phyloP scores from a whole-genome alignment of 73 alveolate species.

The Paramecium bursaria region DNA sequence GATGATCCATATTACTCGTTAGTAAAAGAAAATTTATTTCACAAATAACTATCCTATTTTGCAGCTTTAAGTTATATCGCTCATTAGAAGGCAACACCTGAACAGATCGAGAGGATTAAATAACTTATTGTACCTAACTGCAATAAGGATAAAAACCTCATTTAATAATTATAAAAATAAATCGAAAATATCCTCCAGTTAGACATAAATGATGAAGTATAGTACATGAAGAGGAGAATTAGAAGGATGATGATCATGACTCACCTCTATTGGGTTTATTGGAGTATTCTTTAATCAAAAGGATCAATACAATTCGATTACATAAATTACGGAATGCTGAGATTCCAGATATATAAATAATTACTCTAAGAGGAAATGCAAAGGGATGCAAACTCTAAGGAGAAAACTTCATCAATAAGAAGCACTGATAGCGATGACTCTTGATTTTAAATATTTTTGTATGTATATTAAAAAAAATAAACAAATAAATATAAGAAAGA shows the following conservation, averaged over 20 bases:
- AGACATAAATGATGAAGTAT: too few relatives aligned
- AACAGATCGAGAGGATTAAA: neutral
- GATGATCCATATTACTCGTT: conserved; percentile 10
- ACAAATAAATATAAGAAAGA: too few relatives aligned
- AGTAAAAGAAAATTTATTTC: conserved; percentile 29
- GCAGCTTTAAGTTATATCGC: conserved; percentile 34
- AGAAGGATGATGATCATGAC: conserved; percentile 41
- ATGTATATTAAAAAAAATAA: too few relatives aligned
- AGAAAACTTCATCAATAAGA: too few relatives aligned
- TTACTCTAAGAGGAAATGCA: neutral
- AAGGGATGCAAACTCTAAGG: too few relatives aligned
- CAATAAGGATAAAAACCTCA: conserved; percentile 8
- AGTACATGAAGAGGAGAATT: conserved; percentile 40
- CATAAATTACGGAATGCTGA: conserved; percentile 46
- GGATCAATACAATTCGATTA: conserved; percentile 15
- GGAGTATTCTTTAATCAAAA: conserved; percentile 42
- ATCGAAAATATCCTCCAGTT: neutral
- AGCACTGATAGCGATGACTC: too few relatives aligned
- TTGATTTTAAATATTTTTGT: too few relatives aligned
- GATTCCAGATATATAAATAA: conserved; percentile 34
- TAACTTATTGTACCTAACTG: neutral
- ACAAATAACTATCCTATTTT: neutral
- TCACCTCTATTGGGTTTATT: conserved; percentile 39
- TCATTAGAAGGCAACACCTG: neutral
- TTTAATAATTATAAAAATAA: conserved; percentile 27